These are phyloP conservation scores for Suillus sp. DNA, from an alignment of 768 basidiomycete genomes.

Conservation along the genomic window DNA sequence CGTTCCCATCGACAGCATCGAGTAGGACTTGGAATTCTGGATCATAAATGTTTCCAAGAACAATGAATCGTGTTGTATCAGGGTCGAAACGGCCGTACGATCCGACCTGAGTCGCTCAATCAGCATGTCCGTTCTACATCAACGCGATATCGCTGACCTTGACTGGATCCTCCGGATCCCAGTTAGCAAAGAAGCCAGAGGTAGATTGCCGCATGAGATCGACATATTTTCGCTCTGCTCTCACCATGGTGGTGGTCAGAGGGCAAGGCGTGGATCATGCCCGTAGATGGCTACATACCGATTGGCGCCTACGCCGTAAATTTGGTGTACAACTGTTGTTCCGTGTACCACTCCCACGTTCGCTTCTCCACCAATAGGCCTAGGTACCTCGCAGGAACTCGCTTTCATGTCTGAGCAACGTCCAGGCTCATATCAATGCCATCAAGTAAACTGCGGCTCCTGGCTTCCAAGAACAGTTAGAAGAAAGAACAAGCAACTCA, in stretches of 20 bases:
- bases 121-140: background rate
- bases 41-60: conserved; percentile 37
- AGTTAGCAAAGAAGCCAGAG: conserved; percentile 37
- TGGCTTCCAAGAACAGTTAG: background rate
- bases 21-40: conserved; percentile 23
- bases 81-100: conserved; percentile 35
- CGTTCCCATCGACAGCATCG: background rate
- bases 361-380: background rate
- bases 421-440: background rate
- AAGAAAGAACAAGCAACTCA: background rate
- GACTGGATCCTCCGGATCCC: conserved; percentile 37
- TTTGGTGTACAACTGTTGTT: background rate
- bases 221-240: conserved; percentile 31
- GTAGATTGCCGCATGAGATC: conserved; percentile 33
- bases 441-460: background rate
- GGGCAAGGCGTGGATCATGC: background rate
- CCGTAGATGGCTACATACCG: background rate
- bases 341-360: background rate
- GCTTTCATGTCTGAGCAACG: background rate
- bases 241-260: conserved; percentile 1
- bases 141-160: conserved; percentile 23
- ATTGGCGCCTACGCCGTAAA: conserved; percentile 1
- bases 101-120: conserved; percentile 31
- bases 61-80: conserved; percentile 31
- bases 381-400: background rate